Evolutionary conservation across 1,284 basidiomycete genomes (phyloP).

Genomic region (Apiotrichum akiyoshidainum): DNA sequence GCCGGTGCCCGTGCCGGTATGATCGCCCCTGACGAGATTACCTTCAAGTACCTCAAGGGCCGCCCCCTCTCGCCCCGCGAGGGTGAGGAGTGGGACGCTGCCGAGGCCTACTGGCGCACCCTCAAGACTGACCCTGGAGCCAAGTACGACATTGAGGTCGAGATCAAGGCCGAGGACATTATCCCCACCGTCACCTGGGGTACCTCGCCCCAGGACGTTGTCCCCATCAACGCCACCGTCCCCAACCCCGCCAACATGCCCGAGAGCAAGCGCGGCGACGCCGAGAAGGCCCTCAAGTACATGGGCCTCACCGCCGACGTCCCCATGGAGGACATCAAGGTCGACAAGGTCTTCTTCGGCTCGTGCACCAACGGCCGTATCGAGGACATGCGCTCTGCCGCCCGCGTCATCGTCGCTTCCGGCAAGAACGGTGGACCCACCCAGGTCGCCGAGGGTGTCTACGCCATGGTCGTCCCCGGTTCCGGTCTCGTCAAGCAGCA

Average conservation of each 20-base stretch:
- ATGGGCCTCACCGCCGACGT: constrained; percentile 86
- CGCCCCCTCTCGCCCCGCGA: constrained; percentile 73
- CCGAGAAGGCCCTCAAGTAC: constrained; percentile 79
- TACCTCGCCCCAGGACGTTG: constrained; percentile 89
- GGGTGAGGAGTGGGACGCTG: constrained; percentile 84
- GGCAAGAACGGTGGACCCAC: constrained; percentile 47
- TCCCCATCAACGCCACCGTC: constrained; percentile 78
- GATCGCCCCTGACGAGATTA: constrained; percentile 90
- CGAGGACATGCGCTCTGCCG: constrained; percentile 88
- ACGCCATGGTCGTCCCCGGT: constrained; percentile 94
- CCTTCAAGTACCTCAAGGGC: constrained; percentile 79
- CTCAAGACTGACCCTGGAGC: constrained; percentile 83
- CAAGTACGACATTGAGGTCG: constrained; percentile 82
- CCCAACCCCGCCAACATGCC: constrained; percentile 72
- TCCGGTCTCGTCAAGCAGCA: constrained; percentile 93
- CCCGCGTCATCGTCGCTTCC: constrained; percentile 65
- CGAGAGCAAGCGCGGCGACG: constrained; percentile 68
- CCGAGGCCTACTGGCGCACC: constrained; percentile 83
- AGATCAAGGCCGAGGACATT: constrained; percentile 83
- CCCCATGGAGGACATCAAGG: constrained; percentile 74
- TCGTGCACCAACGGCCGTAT: constrained; percentile 97
- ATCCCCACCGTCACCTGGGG: constrained; percentile 95
- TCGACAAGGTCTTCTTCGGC: constrained; percentile 95
- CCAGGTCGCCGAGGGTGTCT: constrained; percentile 71
- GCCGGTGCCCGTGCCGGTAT: constrained; percentile 92